Evolutionary conservation across 371 early-diverging fungal genomes (phyloP).

Genomic region (Mortierella sp.): DNA sequence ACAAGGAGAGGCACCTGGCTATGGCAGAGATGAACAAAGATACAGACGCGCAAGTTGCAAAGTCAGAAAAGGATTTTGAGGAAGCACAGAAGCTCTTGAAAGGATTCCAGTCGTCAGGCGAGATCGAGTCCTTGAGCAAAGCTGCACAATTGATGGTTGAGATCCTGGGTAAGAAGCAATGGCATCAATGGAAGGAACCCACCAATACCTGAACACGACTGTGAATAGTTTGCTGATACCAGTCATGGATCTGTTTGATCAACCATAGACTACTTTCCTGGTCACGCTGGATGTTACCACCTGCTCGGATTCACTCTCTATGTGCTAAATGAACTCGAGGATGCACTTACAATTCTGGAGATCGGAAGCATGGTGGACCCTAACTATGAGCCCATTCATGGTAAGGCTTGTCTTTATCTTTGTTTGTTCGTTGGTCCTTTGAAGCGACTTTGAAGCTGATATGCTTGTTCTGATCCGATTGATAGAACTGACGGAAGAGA

Average conservation of each 20-base stretch:
- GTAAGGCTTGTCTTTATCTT: constrained; percentile 30
- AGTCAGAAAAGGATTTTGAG: constrained; percentile 60
- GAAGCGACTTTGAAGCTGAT: too few species aligned
- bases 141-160: constrained; percentile 65
- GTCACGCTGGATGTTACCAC: constrained; percentile 68
- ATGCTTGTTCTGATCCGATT: background rate
- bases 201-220: background rate
- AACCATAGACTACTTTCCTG: constrained; percentile 60
- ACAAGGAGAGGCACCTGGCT: constrained; percentile 51
- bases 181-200: background rate
- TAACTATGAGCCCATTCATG: constrained; percentile 62
- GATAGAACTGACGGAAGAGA: constrained; percentile 62
- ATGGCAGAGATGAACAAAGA: constrained; percentile 46
- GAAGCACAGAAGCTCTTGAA: constrained; percentile 58
- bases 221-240: too few species aligned
- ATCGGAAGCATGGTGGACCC: constrained; percentile 63
- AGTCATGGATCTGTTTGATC: background rate
- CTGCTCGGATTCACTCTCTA: constrained; percentile 63
- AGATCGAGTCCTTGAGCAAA: constrained; percentile 56
- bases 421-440: background rate
- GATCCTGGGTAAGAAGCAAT: constrained; percentile 57
- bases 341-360: constrained; percentile 60
- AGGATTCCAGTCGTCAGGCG: constrained; percentile 58
- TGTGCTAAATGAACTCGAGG: constrained; percentile 61
- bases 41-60: constrained; percentile 51